These are phyloP conservation scores for Arxiozyma telluris DNA, from an alignment of 1,139 yeast species.

Conservation along the genomic window DNA sequence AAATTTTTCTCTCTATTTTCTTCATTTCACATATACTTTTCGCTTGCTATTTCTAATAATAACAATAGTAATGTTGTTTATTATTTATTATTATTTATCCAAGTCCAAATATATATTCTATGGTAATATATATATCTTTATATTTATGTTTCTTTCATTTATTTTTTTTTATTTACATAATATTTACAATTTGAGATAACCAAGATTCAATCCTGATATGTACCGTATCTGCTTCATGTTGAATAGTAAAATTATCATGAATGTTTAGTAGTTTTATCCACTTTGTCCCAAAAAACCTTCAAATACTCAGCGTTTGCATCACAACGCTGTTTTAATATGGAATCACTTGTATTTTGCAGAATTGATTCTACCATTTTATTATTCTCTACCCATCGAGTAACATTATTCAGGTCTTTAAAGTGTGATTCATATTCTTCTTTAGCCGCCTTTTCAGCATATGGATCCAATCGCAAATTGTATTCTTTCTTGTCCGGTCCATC, in stretches of 20 bases:
- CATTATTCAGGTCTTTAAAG: conserved; percentile 23
- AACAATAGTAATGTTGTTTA: too few species aligned
- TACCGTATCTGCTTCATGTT: neutral
- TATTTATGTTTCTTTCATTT: neutral
- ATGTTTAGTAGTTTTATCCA: neutral
- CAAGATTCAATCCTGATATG: too few species aligned
- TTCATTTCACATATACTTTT: too few species aligned
- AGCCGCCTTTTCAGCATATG: conserved; percentile 38
- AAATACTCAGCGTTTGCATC: conserved; percentile 27
- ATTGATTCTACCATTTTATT: conserved; percentile 37
- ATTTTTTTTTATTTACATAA: too few species aligned
- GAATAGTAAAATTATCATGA: neutral
- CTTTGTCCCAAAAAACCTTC: conserved; percentile 12
- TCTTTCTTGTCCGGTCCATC: conserved; percentile 11
- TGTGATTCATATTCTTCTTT: conserved; percentile 25
- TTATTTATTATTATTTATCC: too few species aligned
- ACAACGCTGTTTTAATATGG: conserved; percentile 33
- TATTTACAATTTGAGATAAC: neutral
- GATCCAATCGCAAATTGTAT: conserved; percentile 31
- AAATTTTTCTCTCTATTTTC: too few species aligned
- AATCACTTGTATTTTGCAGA: conserved; percentile 31
- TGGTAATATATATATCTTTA: too few species aligned
- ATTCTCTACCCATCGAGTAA: conserved; percentile 34
- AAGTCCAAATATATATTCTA: too few species aligned
- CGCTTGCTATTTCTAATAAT: too few species aligned